A percentile compares a stretch with the other conserved stretches of the same genome.
Evolutionary conservation across 2,329 filamentous ascomycete genomes (phyloP).

Genomic region (Didymella pinodella): DNA sequence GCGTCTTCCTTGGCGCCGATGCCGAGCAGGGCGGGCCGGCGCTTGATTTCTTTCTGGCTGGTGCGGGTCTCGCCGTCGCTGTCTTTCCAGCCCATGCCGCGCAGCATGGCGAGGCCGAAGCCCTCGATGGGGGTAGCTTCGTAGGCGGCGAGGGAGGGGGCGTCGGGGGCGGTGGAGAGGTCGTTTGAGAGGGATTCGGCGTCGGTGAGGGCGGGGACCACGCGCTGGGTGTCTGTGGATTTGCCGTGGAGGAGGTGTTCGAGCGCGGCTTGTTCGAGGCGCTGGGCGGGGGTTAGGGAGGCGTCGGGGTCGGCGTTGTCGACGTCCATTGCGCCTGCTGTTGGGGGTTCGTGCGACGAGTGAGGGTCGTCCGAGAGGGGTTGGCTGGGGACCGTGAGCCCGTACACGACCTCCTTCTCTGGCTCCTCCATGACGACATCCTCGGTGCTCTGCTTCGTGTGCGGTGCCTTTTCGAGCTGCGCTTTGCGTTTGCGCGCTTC

Average conservation of each 20-base stretch:
- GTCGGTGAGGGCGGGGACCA: slow-evolving; percentile 55
- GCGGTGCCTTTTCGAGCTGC: slow-evolving; percentile 67
- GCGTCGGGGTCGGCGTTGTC: slow-evolving; percentile 41
- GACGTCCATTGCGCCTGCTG: slow-evolving; percentile 30
- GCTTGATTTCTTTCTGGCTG: slow-evolving; percentile 65
- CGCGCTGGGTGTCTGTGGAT: slow-evolving; percentile 45
- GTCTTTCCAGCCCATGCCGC: slow-evolving; percentile 95
- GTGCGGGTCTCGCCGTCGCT: slow-evolving; percentile 62
- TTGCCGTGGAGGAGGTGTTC: slow-evolving; percentile 55
- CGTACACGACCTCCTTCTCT: slow-evolving; percentile 56
- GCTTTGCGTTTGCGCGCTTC: slow-evolving; percentile 56
- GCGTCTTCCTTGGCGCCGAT: slow-evolving; percentile 84
- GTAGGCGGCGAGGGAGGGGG: slow-evolving; percentile 83
- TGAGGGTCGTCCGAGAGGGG: background rate
- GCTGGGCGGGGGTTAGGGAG: slow-evolving; percentile 41
- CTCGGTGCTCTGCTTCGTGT: slow-evolving; percentile 51
- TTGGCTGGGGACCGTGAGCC: slow-evolving; percentile 59
- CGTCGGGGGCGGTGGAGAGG: slow-evolving; percentile 74
- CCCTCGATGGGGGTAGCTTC: slow-evolving; percentile 90
- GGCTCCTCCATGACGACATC: slow-evolving; percentile 48
- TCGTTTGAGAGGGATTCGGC: slow-evolving; percentile 77
- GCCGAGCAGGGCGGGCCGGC: slow-evolving; percentile 81
- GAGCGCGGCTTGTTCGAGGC: slow-evolving; percentile 62
- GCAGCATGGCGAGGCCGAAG: slow-evolving; percentile 87
- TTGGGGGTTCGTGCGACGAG: background rate